Conservation (phyloP, 2,329 filamentous ascomycete genomes). For the Decorospora gaudefroyi region DNA sequence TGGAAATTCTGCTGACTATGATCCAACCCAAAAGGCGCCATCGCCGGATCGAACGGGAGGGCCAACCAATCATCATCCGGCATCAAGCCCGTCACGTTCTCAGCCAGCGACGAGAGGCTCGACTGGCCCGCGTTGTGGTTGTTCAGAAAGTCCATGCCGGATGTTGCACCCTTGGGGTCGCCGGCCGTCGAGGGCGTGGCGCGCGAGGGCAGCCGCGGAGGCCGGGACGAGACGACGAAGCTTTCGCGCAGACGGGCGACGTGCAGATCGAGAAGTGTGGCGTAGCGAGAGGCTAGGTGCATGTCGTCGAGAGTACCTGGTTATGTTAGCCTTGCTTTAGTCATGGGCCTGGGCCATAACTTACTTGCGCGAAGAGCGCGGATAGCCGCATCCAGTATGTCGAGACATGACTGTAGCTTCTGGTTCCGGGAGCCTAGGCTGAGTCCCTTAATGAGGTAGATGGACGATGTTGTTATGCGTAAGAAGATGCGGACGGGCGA, state of each 20-base stretch:
- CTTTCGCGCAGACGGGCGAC: conserved; percentile 45
- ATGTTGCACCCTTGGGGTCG: conserved; percentile 35
- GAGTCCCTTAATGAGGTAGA: conserved; percentile 59
- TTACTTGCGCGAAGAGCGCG: conserved; percentile 53
- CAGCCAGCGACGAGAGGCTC: conserved; percentile 41
- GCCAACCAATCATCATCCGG: conserved; percentile 48
- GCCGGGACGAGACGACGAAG: conserved; percentile 45
- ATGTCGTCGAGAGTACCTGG: conserved; percentile 56
- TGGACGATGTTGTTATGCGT: conserved; percentile 59
- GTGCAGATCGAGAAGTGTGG: conserved; percentile 53
- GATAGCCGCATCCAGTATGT: conserved; percentile 56
- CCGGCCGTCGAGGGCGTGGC: conserved; percentile 35
- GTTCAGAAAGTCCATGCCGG: conserved; percentile 45
- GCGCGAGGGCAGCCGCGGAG: conserved; percentile 42
- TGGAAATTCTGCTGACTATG: conserved; percentile 42
- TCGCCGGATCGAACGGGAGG: conserved; percentile 47
- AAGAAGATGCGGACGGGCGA: conserved; percentile 60
- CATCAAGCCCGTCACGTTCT: conserved; percentile 44
- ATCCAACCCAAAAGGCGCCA: conserved; percentile 48
- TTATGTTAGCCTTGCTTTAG: conserved; percentile 8
- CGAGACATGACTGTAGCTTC: conserved; percentile 55
- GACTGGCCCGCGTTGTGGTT: conserved; percentile 46
- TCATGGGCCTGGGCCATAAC: not conserved
- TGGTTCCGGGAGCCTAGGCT: conserved; percentile 57
- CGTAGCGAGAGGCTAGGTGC: conserved; percentile 57